These are phyloP conservation scores for Leccinum arenicola DNA, from an alignment of 768 basidiomycete genomes.

Conservation along the genomic window DNA sequence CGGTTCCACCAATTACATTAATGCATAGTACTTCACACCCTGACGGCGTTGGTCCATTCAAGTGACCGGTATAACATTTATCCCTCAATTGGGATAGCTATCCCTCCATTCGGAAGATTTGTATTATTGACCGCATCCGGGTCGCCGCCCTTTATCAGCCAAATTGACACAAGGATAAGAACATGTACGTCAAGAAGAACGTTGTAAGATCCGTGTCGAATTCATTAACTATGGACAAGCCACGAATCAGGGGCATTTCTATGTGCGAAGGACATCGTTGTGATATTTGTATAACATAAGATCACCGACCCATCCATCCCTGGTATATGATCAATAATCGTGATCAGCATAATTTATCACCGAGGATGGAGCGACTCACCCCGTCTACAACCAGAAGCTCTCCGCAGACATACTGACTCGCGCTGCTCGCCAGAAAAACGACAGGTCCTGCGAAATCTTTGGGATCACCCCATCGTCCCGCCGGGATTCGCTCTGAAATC, in stretches of 20 bases:
- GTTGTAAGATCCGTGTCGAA: neutral
- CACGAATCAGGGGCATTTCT: neutral
- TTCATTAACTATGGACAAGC: neutral
- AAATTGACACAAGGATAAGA: slow-evolving; percentile 7
- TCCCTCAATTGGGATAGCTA: neutral
- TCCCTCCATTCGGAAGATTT: slow-evolving; percentile 9
- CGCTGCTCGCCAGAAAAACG: slow-evolving; percentile 62
- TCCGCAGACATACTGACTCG: slow-evolving; percentile 67
- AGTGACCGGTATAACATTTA: neutral
- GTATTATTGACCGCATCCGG: slow-evolving; percentile 4
- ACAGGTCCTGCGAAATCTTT: slow-evolving; percentile 65
- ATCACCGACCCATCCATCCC: slow-evolving; percentile 62
- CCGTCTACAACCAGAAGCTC: slow-evolving; percentile 68
- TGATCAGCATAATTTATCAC: slow-evolving; percentile 1
- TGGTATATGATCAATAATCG: slow-evolving; percentile 22
- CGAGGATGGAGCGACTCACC: slow-evolving; percentile 38
- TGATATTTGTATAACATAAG: slow-evolving; percentile 2
- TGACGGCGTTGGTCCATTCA: neutral
- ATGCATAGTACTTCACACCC: neutral
- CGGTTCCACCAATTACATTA: neutral
- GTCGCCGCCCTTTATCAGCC: slow-evolving; percentile 3
- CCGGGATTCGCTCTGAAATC: slow-evolving; percentile 70
- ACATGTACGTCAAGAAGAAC: slow-evolving; percentile 16
- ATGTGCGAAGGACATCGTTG: slow-evolving; percentile 1
- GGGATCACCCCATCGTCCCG: slow-evolving; percentile 64